Conservation (phyloP, 1,139 yeast species). For the Eremothecium coryli region DNA sequence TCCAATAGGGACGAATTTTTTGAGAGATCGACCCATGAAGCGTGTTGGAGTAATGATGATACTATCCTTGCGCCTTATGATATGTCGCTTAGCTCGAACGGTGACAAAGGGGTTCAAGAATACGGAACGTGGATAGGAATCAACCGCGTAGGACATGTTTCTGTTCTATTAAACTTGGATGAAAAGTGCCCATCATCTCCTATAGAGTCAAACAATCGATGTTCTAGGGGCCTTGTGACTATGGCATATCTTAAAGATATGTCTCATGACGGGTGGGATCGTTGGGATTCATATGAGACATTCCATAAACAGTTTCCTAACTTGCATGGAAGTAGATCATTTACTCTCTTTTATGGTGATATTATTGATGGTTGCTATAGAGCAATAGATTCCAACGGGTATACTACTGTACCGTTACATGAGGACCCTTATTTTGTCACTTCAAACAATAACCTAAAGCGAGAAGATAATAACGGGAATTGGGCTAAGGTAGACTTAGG, state of each 20-base stretch:
- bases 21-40: constrained; percentile 59
- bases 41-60: constrained; percentile 40
- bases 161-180: constrained; percentile 62
- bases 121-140: constrained; percentile 94
- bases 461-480: constrained; percentile 34
- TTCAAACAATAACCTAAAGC: constrained; percentile 31
- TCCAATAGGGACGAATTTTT: constrained; percentile 85
- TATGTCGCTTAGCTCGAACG: constrained; percentile 42
- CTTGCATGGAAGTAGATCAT: constrained; percentile 64
- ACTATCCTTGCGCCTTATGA: constrained; percentile 65
- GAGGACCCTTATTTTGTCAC: constrained; percentile 19
- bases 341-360: constrained; percentile 67
- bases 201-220: constrained; percentile 21
- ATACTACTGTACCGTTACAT: constrained; percentile 40
- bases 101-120: constrained; percentile 29
- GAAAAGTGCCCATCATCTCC: constrained; percentile 34
- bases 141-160: constrained; percentile 50
- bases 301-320: constrained; percentile 19
- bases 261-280: constrained; percentile 25
- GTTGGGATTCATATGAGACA: constrained; percentile 38
- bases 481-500: constrained; percentile 70
- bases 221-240: constrained; percentile 72
- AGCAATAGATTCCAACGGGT: constrained; percentile 25
- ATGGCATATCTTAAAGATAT: constrained; percentile 40
- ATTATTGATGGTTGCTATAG: constrained; percentile 34